Base-by-base conservation (phyloP, 164 flowering plant species). In the Brasenia schreberi region DNA sequence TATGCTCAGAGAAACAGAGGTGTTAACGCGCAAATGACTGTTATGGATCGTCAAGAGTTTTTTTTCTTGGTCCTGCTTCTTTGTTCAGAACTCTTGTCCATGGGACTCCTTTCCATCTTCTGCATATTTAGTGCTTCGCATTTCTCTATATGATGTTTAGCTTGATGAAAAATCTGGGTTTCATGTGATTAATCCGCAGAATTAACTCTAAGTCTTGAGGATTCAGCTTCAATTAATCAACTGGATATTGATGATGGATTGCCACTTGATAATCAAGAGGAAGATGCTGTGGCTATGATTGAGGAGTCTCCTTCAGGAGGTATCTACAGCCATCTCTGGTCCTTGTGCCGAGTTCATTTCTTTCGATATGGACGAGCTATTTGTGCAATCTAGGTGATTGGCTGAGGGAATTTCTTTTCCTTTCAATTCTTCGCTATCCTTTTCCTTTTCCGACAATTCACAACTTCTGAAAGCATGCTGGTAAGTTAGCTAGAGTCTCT, bases 241-340 rank as follows among this genome's bases (percentile, higher is more conserved):
- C 89, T 86, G 67, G 96, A 92, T 73, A 73, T 75, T 67, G 97
- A 86, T 63, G 97, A 91, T 66, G 82, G 73, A 19, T 71, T 74
- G 59, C 81, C 70, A 12, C 78, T 69, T 74, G 96, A 88, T 68
- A 85, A 84, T 78, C 85, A 83, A 43, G 99, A 92, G 19, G 95
- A 91, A 64, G 97, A 89, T 73, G 82, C 78, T 12, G 90, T 77
- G 68, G 88, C 90, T 60, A 92, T 89, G 97, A 72, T 83, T 67
- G 53, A 45, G 14, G 97, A 95, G 68, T 68, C 82, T 42, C 85
- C 79, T 66, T 84, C 96, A 80, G 97, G 99, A 45, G 53, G 53
- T 45, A 45, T 45, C 7, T 7, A 45, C 5, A 45, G 27, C 27
- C 27, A 23, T 45, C 14, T 45, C 53, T 7, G 14, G 53, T 45